Percentiles rank a stretch among this genome's conserved stretches.
phyloP scores from a whole-genome alignment of 805 yeast species.

The Candida ulmi region DNA sequence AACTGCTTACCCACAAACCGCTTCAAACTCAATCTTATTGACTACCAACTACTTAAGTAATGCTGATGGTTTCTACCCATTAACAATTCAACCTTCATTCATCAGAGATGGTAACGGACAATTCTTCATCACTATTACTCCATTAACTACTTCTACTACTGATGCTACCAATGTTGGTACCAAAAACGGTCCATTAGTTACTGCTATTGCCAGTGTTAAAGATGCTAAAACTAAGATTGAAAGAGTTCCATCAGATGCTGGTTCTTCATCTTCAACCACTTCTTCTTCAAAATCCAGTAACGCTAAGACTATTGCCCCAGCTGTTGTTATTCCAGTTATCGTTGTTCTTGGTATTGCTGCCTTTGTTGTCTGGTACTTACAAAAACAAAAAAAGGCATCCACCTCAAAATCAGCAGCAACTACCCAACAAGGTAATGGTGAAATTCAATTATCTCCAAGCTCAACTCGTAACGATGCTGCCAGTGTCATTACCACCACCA shows the following conservation, averaged over 20 bases:
- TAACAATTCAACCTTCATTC: constrained; percentile 27
- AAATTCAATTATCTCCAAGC: constrained; percentile 20
- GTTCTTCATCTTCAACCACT: constrained; percentile 18
- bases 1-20: constrained; percentile 30
- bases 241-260: constrained; percentile 35
- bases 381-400: constrained; percentile 18
- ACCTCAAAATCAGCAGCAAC: constrained; percentile 2
- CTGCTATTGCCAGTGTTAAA: constrained; percentile 26
- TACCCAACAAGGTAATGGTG: constrained; percentile 8
- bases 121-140: constrained; percentile 33
- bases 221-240: constrained; percentile 28
- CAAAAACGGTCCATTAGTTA: constrained; percentile 33
- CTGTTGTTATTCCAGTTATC: constrained; percentile 38
- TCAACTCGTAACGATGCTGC: constrained; percentile 10
- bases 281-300: constrained; percentile 13
- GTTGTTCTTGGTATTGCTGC: constrained; percentile 24
- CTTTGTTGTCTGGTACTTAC: constrained; percentile 28
- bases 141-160: constrained; percentile 29
- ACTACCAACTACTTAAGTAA: constrained; percentile 30
- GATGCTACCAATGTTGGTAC: constrained; percentile 34
- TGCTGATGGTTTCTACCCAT: constrained; percentile 34
- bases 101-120: constrained; percentile 25
- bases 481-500: constrained; percentile 16
- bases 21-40: constrained; percentile 27
- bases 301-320: constrained; percentile 33